phyloP scores from a whole-genome alignment of 208 protist genomes.

The Leishmania braziliensis region DNA sequence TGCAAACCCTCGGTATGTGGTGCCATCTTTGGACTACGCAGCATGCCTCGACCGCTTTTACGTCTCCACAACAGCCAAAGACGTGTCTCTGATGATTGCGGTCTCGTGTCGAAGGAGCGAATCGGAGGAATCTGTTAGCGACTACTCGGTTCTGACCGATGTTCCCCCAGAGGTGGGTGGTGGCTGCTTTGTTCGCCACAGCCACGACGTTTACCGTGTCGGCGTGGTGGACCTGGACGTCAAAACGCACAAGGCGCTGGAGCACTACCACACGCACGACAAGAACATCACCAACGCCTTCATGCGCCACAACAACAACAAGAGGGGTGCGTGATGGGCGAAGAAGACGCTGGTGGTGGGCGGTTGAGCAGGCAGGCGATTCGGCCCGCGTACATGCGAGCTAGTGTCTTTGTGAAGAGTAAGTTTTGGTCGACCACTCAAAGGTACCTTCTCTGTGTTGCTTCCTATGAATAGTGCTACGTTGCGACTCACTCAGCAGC shows the following conservation, averaged over 20 bases:
- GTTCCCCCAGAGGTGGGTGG: conserved; percentile 12
- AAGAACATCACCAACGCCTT: conserved; percentile 46
- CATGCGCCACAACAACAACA: conserved; percentile 9
- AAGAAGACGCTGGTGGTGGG: not conserved
- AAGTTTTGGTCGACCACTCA: not conserved
- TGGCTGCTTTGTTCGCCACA: conserved; percentile 25
- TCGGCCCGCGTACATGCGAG: not conserved
- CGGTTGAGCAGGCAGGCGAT: not conserved
- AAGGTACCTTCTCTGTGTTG: not conserved
- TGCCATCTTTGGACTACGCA: conserved; percentile 36
- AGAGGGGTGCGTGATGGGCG: not conserved
- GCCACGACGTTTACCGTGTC: conserved; percentile 43
- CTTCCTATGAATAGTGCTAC: not conserved
- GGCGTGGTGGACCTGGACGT: conserved; percentile 76
- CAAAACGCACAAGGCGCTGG: conserved; percentile 72
- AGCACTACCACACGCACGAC: conserved; percentile 63
- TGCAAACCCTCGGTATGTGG: not conserved
- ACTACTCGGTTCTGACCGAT: not conserved
- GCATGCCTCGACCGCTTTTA: conserved; percentile 69
- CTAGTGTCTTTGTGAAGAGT: not conserved
- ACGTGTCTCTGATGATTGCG: conserved; percentile 67
- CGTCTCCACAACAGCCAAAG: conserved; percentile 67
- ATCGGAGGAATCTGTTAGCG: conserved; percentile 4
- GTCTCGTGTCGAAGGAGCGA: conserved; percentile 27
- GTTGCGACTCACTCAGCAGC: not conserved